A percentile compares a stretch with the other conserved stretches of the same genome.
Evolutionary conservation across 2,329 filamentous ascomycete species (phyloP).

Genomic region (Ramichloridium luteum): DNA sequence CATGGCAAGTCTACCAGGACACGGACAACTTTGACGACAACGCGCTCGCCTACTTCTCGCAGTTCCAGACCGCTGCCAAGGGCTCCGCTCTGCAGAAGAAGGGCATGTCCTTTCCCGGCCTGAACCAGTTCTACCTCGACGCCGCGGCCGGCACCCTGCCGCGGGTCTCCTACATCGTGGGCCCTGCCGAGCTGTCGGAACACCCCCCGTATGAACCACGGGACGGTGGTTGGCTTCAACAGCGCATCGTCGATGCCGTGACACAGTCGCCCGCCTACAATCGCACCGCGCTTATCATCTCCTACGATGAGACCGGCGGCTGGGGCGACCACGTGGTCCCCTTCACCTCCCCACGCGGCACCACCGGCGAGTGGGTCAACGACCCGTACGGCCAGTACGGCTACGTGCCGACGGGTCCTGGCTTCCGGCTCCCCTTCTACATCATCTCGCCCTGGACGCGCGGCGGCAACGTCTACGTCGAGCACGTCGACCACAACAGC

Average conservation of each 20-base stretch:
- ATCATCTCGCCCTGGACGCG: constrained; percentile 46
- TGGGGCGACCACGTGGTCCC: constrained; percentile 45
- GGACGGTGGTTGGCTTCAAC: constrained; percentile 45
- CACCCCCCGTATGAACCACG: constrained; percentile 42
- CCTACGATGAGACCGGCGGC: constrained; percentile 43
- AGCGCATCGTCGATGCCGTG: constrained; percentile 40
- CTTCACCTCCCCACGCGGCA: constrained; percentile 37
- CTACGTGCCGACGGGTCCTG: constrained; percentile 34
- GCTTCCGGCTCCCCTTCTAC: constrained; percentile 42
- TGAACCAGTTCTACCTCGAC: constrained; percentile 39
- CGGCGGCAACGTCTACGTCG: constrained; percentile 41
- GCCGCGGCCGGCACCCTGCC: constrained; percentile 42
- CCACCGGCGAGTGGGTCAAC: constrained; percentile 42
- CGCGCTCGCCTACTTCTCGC: constrained; percentile 41
- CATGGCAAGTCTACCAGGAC: constrained; percentile 37
- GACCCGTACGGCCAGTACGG: constrained; percentile 32
- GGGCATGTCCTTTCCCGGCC: constrained; percentile 36
- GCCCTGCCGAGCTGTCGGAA: constrained; percentile 40
- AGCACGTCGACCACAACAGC: constrained; percentile 44
- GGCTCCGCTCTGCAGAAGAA: constrained; percentile 31
- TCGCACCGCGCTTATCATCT: constrained; percentile 38
- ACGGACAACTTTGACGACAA: constrained; percentile 30
- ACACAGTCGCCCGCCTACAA: constrained; percentile 38
- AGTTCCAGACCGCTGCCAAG: constrained; percentile 36
- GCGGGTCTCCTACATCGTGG: constrained; percentile 39